A percentile compares a stretch with the other conserved stretches of the same genome.
phyloP scores from a whole-genome alignment of 2,329 filamentous ascomycete species.

The Sclerotinia subarctica region DNA sequence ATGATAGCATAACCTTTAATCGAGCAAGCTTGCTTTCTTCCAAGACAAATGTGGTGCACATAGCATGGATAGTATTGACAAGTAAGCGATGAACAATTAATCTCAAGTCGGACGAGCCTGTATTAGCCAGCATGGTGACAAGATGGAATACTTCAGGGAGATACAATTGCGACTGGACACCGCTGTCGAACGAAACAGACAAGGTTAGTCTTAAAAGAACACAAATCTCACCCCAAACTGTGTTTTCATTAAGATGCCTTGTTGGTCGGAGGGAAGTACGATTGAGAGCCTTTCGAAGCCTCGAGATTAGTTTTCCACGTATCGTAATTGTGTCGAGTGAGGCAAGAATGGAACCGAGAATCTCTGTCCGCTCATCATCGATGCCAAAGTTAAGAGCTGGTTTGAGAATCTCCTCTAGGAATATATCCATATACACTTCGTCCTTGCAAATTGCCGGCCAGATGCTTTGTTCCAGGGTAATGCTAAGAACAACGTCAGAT shows the following conservation, averaged over 20 bases:
- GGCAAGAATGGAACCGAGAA: conserved; percentile 59
- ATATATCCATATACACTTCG: conserved; percentile 63
- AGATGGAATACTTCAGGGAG: conserved; percentile 68
- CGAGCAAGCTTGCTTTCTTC: conserved; percentile 51
- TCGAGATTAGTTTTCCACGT: conserved; percentile 61
- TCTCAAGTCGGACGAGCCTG: conserved; percentile 55
- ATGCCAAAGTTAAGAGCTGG: conserved; percentile 57
- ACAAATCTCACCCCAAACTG: conserved; percentile 67
- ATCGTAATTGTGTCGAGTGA: conserved; percentile 64
- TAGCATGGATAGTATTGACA: conserved; percentile 65
- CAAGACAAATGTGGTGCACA: conserved; percentile 62
- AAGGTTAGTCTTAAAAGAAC: conserved; percentile 64
- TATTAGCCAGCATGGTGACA: conserved; percentile 68
- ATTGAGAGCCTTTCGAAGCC: conserved; percentile 64
- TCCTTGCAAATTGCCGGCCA: conserved; percentile 64
- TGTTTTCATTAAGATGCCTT: conserved; percentile 61
- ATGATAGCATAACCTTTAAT: conserved; percentile 53
- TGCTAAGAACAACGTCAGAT: conserved; percentile 56
- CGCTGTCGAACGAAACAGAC: conserved; percentile 64
- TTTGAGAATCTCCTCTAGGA: conserved; percentile 65
- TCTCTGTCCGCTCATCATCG: conserved; percentile 58
- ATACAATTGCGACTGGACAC: conserved; percentile 64
- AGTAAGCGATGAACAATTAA: conserved; percentile 60
- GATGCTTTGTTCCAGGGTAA: conserved; percentile 61
- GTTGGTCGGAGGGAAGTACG: conserved; percentile 65